A percentile compares a stretch with the other conserved stretches of the same genome.
These are phyloP conservation scores for Boletus sp. DNA, from an alignment of 1,284 basidiomycete species.

Conservation along the genomic window DNA sequence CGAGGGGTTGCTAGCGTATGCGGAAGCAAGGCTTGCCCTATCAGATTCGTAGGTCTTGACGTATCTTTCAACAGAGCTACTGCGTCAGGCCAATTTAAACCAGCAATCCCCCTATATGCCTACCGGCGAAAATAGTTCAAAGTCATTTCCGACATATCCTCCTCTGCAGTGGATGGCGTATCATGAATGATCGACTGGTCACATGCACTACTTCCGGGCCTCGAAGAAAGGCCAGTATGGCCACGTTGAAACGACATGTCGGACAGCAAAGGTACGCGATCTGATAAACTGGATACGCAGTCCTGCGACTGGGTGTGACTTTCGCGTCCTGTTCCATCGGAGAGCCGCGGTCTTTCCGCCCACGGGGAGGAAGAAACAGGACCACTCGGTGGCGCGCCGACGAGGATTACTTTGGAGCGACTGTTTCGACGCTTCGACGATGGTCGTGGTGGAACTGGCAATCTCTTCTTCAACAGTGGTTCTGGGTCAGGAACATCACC, in stretches of 20 bases:
- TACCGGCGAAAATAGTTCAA: slow-evolving; percentile 30
- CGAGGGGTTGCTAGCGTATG: slow-evolving; percentile 29
- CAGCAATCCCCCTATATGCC: slow-evolving; percentile 6
- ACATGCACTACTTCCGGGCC: background rate
- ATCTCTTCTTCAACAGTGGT: slow-evolving; percentile 9
- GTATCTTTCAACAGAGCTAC: slow-evolving; percentile 20
- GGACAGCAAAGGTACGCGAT: background rate
- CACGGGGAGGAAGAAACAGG: background rate
- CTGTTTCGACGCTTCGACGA: slow-evolving; percentile 11
- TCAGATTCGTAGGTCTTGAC: slow-evolving; percentile 31
- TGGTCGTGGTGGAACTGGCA: slow-evolving; percentile 19
- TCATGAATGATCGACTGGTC: background rate
- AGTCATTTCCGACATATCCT: slow-evolving; percentile 30
- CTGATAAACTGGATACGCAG: background rate
- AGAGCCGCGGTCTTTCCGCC: background rate
- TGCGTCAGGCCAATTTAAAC: slow-evolving; percentile 5
- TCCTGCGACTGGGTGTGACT: background rate
- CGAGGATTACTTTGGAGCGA: background rate
- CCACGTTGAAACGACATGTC: background rate
- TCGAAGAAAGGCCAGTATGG: background rate
- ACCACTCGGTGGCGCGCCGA: background rate
- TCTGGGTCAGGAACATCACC: background rate
- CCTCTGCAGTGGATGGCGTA: slow-evolving; percentile 16
- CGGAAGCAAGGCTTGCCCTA: slow-evolving; percentile 32
- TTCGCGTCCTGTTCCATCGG: slow-evolving; percentile 3